Conservation (phyloP, 2,329 filamentous ascomycete species). For the Tetracladium maxilliforme region DNA sequence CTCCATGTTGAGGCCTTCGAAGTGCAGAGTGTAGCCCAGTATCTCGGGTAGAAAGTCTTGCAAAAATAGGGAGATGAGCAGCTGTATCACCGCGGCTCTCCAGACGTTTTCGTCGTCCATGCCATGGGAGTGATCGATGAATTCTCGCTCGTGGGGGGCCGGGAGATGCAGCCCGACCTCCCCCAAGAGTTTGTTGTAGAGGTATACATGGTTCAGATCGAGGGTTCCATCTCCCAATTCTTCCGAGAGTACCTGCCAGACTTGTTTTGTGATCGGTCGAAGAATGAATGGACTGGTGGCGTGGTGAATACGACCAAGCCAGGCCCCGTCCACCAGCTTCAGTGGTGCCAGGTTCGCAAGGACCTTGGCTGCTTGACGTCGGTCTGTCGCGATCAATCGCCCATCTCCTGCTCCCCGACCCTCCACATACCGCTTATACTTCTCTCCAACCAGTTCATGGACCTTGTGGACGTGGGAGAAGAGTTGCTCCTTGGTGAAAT, state of each 20-base stretch:
- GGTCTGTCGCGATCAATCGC: too few species aligned
- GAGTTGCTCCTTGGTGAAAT: too few species aligned
- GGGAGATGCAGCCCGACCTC: conserved; percentile 11
- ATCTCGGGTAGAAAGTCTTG: conserved; percentile 32
- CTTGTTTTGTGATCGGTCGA: conserved; percentile 21
- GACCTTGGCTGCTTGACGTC: too few species aligned
- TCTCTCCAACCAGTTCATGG: too few species aligned
- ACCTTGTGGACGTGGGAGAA: too few species aligned
- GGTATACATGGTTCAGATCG: conserved; percentile 25
- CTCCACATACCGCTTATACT: too few species aligned
- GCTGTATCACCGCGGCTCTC: conserved; percentile 26
- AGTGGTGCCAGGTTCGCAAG: conserved; percentile 25
- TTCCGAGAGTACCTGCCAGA: conserved; percentile 33
- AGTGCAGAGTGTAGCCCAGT: conserved; percentile 33
- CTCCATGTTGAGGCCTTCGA: conserved; percentile 24
- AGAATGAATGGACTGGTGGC: conserved; percentile 24
- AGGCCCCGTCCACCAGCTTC: conserved; percentile 32
- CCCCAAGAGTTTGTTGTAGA: conserved; percentile 15
- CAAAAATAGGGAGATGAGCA: conserved; percentile 30
- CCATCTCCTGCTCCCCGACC: too few species aligned
- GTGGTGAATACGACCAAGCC: conserved; percentile 28
- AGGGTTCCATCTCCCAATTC: conserved; percentile 33
- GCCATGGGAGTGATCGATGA: conserved; percentile 5
- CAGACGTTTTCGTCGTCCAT: conserved; percentile 13
- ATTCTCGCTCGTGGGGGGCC: conserved; percentile 5